Conservation (phyloP, 768 basidiomycete species). For the Lactarius vividus region DNA sequence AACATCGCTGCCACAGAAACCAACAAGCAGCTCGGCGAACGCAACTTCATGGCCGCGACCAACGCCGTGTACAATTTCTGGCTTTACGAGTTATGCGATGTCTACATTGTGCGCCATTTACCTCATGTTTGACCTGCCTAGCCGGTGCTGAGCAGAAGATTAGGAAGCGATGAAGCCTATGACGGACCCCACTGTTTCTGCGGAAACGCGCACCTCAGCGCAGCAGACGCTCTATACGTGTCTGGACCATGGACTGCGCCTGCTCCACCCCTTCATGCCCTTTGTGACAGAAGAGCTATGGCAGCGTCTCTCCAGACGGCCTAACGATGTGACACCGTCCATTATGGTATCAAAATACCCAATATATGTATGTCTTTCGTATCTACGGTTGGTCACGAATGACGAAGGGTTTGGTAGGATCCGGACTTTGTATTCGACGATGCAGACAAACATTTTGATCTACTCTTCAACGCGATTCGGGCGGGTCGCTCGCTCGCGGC, state of each 20-base stretch:
- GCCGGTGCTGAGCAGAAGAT: slow-evolving; percentile 3
- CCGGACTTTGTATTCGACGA: slow-evolving; percentile 57
- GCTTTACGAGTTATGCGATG: slow-evolving; percentile 98
- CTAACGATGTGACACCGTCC: slow-evolving; percentile 76
- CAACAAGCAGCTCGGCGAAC: slow-evolving; percentile 68
- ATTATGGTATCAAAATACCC: slow-evolving; percentile 92
- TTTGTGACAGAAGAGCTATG: slow-evolving; percentile 98
- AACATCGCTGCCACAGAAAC: slow-evolving; percentile 76
- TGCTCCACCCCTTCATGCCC: slow-evolving; percentile 98
- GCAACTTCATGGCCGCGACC: slow-evolving; percentile 94
- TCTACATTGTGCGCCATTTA: slow-evolving; percentile 76
- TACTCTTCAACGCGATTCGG: slow-evolving; percentile 76
- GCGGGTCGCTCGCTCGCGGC: slow-evolving; percentile 83
- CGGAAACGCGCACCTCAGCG: slow-evolving; percentile 68
- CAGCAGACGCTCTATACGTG: slow-evolving; percentile 97
- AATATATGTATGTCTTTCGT: slow-evolving; percentile 53
- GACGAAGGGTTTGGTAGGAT: slow-evolving; percentile 44
- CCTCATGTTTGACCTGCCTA: not conserved
- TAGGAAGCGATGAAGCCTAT: slow-evolving; percentile 99
- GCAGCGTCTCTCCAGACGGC: slow-evolving; percentile 89
- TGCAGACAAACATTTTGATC: slow-evolving; percentile 77
- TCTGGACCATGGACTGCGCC: slow-evolving; percentile 82
- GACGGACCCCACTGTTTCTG: slow-evolving; percentile 74
- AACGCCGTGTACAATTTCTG: slow-evolving; percentile 88
- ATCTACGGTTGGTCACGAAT: not conserved